Base-by-base conservation (phyloP, 768 basidiomycete species). In the Omphalotus guepiniiformis region DNA sequence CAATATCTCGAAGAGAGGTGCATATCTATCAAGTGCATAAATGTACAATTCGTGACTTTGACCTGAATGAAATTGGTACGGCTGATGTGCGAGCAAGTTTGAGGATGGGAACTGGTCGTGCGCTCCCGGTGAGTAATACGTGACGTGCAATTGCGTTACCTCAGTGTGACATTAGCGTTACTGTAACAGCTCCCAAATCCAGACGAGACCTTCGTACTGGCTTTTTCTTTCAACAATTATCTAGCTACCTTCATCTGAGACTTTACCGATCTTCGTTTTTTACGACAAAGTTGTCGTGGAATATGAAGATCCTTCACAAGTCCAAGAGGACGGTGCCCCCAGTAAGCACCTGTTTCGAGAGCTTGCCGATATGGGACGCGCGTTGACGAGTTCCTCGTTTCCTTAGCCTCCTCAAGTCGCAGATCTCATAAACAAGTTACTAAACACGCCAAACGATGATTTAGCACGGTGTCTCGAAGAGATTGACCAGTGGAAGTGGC, bases 401-500 rank as follows among this genome's bases (percentile, higher is more conserved):
- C 52, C 55, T 23, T 53, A 92, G 89, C 84, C 85, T 58, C 79
- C 85, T 49, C 85, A 83, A 64, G 82, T 97, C 49, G 80, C 80
- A 54, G 82, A 85, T 58, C 80, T 96, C 60, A 88, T 96, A 55
- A 69, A 73, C 48, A 84, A 74, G 54, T 73, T 96, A 25, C 60
- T 78, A 37, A 73, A 74, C 50, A 83, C 86, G 3, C 68, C 80
- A 3, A 83, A 82, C 49, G 80, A 89, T 32, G 82, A 92, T 54
- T 73, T 98, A 23, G 70, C 83, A 3, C 66, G 78, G 41, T 73
- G 84, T 48, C 74, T 98, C 48, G 66, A 75, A 26, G 66, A 76
- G 51, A 83, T 94, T 58, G 80, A 86, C 56, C 64, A 74, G 3
- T 99, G 96, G 96, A 85, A 79, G 63, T 98, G 91, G 86, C 91